Evolutionary conservation across 352 stramenopile genomes (phyloP).

Genomic region (Phytophthora cactorum): DNA sequence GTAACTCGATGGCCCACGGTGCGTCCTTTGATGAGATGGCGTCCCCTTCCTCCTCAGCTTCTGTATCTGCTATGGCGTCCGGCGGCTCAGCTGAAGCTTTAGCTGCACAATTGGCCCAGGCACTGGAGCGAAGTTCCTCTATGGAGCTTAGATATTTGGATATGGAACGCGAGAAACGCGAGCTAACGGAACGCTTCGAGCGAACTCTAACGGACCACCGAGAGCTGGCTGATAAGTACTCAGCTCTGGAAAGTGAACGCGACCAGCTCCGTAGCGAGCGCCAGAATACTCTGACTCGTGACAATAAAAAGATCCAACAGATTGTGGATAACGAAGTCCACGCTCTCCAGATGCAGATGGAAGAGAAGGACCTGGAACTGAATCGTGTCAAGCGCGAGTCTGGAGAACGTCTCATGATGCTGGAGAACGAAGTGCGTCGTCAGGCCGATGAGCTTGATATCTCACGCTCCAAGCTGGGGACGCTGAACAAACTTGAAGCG

Average conservation of each 20-base stretch:
- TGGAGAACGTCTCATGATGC: constrained; percentile 72
- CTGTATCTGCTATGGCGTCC: constrained; percentile 36
- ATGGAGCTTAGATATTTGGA: constrained; percentile 82
- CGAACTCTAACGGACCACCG: constrained; percentile 57
- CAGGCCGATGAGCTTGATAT: constrained; percentile 89
- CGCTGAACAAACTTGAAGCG: constrained; percentile 81
- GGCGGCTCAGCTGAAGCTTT: constrained; percentile 53
- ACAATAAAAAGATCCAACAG: constrained; percentile 91
- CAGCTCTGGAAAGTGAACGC: constrained; percentile 65
- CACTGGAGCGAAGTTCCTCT: constrained; percentile 68
- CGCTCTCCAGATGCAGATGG: constrained; percentile 70
- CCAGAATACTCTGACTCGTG: constrained; percentile 75
- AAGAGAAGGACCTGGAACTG: constrained; percentile 82
- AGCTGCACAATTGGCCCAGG: constrained; percentile 61
- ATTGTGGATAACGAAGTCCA: constrained; percentile 87
- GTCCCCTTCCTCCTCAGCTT: constrained; percentile 37
- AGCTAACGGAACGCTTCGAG: constrained; percentile 78
- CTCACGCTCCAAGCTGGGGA: constrained; percentile 82
- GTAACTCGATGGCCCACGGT: constrained; percentile 34
- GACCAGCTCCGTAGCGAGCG: constrained; percentile 74
- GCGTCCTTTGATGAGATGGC: constrained; percentile 69
- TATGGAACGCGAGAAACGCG: constrained; percentile 79
- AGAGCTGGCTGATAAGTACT: constrained; percentile 50
- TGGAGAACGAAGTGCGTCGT: constrained; percentile 88
- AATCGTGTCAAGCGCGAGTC: constrained; percentile 78